Base-by-base conservation (phyloP, 2,329 filamentous ascomycete species). In the Coccinonectria pachysandricola region DNA sequence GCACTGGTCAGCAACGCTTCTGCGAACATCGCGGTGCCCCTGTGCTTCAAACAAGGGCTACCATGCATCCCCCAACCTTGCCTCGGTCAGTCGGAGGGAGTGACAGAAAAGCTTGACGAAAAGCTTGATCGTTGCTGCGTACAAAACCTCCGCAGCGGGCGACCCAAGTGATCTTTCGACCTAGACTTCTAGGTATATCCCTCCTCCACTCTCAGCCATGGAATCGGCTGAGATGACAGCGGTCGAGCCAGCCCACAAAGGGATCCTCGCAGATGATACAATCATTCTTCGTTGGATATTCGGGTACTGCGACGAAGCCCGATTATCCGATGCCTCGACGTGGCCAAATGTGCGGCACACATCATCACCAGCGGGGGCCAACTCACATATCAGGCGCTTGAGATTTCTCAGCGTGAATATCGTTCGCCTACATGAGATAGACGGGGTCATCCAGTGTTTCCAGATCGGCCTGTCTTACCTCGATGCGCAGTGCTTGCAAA, bases 331-430 rank as follows among this genome's bases (percentile, higher is more conserved):
- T 16, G 14, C 4, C 12, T 14, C 20, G 13, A 6, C 13, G 24
- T 37, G 28, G 28, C 28, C 31, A 8, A 14, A 17, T 6, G 15
- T 40, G 15, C 24, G 28, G 2, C 12, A 11, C 12, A 28, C 24
- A 8, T 6, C 23, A 23, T 15, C 17, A 2, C 14, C 23, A 13
- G 14, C 27, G 0, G 2, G 23, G 6, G 10, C 23, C 2, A 16
- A 17, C 5, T 29, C 29, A 7, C 3, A 23, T 11, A 21, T 42
- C n/a, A 39, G 26, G 22, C 11, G 22, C 11, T 5, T 39, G 3
- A 24, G 25, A 16, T 36, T 38, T 24, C 12, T 39, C 8, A 36
- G 32, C 7, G 28, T 42, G 12, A 29, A 42, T 7, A 30, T 39
- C 15, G 32, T 34, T 8, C 24, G 23, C 4, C 27, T 40, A 10